Percentiles rank a stretch among this genome's conserved stretches.
These are phyloP conservation scores for Selaginella tamariscina DNA, from an alignment of 75 land plant genomes.

Conservation along the genomic window DNA sequence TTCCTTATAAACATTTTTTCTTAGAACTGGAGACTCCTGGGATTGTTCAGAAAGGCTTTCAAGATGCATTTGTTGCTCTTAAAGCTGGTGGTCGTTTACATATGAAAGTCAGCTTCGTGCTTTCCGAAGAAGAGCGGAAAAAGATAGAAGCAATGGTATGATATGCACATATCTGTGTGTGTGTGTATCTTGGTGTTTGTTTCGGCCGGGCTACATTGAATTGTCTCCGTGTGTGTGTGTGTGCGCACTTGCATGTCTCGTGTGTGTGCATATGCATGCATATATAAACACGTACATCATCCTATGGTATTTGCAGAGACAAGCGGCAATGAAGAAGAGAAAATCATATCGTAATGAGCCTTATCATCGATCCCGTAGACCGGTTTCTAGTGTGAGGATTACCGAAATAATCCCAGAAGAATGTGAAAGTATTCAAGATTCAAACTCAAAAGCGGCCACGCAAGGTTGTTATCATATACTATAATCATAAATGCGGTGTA, in stretches of 20 bases:
- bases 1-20: background rate
- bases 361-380: background rate
- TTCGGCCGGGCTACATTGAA: background rate
- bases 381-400: background rate
- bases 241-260: background rate
- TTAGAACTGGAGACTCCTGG: conserved; percentile 32
- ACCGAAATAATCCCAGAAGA: background rate
- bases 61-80: conserved; percentile 42
- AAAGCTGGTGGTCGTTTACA: conserved; percentile 51
- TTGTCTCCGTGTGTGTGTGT: background rate
- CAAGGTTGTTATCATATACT: too few species aligned
- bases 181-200: background rate
- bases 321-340: conserved; percentile 32
- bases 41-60: conserved; percentile 45
- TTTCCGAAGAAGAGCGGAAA: conserved; percentile 47
- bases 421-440: too few species aligned
- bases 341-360: background rate
- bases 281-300: background rate
- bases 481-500: too few species aligned
- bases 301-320: conserved; percentile 31
- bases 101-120: conserved; percentile 45
- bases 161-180: background rate
- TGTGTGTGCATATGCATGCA: conserved; percentile 9
- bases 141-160: conserved; percentile 44
- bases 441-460: too few species aligned